Conservation (phyloP, 1,284 basidiomycete genomes). For the Apiotrichum siamense region DNA sequence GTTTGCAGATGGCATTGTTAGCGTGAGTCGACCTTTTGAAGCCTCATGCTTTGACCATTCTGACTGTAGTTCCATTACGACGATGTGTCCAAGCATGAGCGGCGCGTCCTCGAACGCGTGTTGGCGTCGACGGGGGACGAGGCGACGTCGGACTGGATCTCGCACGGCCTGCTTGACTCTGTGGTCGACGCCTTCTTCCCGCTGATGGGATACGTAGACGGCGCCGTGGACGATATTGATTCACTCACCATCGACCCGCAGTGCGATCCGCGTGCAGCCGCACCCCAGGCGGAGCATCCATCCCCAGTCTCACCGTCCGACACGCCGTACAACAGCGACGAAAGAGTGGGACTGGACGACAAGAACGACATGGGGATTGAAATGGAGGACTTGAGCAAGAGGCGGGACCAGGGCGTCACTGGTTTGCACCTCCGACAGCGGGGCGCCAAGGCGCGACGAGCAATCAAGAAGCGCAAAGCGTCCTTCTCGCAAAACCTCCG, state of each 20-base stretch:
- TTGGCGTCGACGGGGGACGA: constrained; percentile 25
- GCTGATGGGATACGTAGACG: constrained; percentile 72
- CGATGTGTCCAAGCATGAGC: constrained; percentile 79
- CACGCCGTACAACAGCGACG: constrained; percentile 11
- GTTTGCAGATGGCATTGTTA: constrained; percentile 82
- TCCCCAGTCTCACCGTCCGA: constrained; percentile 5
- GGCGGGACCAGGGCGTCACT: constrained; percentile 8
- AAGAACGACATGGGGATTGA: neutral
- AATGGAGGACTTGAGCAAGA: constrained; percentile 13
- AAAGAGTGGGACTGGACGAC: neutral
- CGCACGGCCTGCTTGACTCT: constrained; percentile 86
- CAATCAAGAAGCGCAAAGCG: neutral
- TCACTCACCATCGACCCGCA: constrained; percentile 55
- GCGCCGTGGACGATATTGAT: constrained; percentile 74
- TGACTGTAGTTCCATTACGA: constrained; percentile 77
- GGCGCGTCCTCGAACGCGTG: constrained; percentile 68
- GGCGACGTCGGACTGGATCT: constrained; percentile 73
- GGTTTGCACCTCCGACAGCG: neutral
- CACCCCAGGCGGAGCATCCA: neutral
- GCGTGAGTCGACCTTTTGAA: no score
- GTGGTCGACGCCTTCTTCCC: constrained; percentile 94
- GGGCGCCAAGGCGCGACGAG: neutral
- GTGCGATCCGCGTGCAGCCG: constrained; percentile 7
- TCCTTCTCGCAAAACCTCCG: neutral
- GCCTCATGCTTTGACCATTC: no score